These are phyloP conservation scores for Borovskyia barvae DNA, from an alignment of 208 protist species.

Conservation along the genomic window DNA sequence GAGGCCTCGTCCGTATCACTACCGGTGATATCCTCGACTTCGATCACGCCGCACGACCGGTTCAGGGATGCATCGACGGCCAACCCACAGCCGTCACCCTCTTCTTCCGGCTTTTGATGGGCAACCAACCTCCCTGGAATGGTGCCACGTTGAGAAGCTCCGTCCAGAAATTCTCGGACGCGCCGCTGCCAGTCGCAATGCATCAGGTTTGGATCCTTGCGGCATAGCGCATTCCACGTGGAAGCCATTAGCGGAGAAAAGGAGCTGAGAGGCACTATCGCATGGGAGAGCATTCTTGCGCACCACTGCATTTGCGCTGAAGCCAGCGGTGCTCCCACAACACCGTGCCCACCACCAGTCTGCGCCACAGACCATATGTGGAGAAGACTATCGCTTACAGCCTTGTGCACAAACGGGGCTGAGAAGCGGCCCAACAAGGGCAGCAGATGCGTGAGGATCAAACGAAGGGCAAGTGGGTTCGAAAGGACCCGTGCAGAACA, in stretches of 20 bases:
- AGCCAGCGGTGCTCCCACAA: not conserved
- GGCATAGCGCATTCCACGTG: slow-evolving; percentile 56
- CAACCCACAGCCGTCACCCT: too few relatives aligned
- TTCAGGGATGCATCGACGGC: too few relatives aligned
- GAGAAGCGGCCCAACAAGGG: slow-evolving; percentile 3
- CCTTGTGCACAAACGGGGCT: not conserved
- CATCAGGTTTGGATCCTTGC: slow-evolving; percentile 24
- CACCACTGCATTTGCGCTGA: slow-evolving; percentile 1
- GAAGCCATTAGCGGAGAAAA: slow-evolving; percentile 42
- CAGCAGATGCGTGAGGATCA: slow-evolving; percentile 14
- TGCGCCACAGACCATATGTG: slow-evolving; percentile 40
- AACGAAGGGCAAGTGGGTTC: not conserved
- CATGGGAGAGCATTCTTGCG: slow-evolving; percentile 23
- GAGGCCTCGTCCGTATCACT: not conserved
- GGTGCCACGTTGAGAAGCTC: not conserved
- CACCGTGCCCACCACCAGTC: not conserved
- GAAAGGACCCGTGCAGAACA: slow-evolving; percentile 17
- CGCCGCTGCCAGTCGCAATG: slow-evolving; percentile 32
- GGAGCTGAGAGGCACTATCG: slow-evolving; percentile 28
- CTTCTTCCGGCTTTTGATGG: too few relatives aligned
- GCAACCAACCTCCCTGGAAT: not conserved
- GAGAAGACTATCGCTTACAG: slow-evolving; percentile 46
- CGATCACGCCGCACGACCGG: too few relatives aligned
- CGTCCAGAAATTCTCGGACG: slow-evolving; percentile 1
- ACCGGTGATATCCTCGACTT: too few relatives aligned